phyloP scores from a whole-genome alignment of 73 alveolate genomes.

The Paramecium tetraurelia region DNA sequence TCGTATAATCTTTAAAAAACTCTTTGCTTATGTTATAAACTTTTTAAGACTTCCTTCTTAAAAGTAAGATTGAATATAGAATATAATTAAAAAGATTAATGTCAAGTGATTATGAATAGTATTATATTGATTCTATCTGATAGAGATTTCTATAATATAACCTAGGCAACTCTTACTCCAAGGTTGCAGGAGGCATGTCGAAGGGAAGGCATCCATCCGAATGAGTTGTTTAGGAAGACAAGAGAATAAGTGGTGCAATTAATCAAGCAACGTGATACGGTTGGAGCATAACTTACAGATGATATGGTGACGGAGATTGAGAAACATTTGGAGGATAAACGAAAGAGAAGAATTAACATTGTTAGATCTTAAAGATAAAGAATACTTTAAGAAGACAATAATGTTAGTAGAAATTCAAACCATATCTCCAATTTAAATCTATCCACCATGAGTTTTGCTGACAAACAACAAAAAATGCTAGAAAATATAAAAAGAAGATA shows the following conservation, averaged over 20 bases:
- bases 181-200: conserved; percentile 26
- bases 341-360: neutral
- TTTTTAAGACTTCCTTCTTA: neutral
- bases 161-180: conserved; percentile 32
- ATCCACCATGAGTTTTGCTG: conserved; percentile 47
- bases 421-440: neutral
- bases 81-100: neutral
- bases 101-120: conserved; percentile 2
- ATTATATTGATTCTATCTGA: neutral
- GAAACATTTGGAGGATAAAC: neutral
- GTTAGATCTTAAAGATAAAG: conserved; percentile 16
- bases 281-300: neutral
- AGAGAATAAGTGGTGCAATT: conserved; percentile 15
- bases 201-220: conserved; percentile 29
- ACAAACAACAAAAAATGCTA: conserved; percentile 27
- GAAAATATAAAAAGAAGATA: conserved; percentile 44
- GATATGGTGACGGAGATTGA: neutral
- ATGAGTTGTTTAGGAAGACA: conserved; percentile 3
- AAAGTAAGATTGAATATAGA: neutral
- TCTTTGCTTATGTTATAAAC: neutral
- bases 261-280: neutral
- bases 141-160: neutral
- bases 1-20: too few relatives aligned
- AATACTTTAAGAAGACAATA: conserved; percentile 9
- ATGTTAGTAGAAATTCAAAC: neutral